These are phyloP conservation scores for Forsythia viridissima DNA, from an alignment of 257 asterid species.

Conservation along the genomic window DNA sequence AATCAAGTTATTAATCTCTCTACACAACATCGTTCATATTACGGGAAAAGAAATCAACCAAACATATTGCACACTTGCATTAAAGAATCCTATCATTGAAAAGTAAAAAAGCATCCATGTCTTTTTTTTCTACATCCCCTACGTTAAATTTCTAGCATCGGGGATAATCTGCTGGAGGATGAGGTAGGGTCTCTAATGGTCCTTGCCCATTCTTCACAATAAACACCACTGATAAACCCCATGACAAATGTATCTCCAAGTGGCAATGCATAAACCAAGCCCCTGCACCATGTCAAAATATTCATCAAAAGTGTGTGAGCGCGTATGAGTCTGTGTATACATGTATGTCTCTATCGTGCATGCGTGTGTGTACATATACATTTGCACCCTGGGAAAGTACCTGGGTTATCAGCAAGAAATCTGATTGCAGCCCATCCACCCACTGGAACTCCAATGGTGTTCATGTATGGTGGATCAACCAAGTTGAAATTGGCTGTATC, in stretches of 20 bases:
- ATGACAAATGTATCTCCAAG: constrained; percentile 59
- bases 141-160: constrained; percentile 37
- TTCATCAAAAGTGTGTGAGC: neutral
- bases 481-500: constrained; percentile 47
- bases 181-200: constrained; percentile 58
- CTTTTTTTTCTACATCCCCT: constrained; percentile 20
- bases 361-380: neutral
- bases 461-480: constrained; percentile 72
- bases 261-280: constrained; percentile 70
- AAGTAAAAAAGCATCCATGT: constrained; percentile 13
- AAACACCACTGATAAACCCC: constrained; percentile 61
- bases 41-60: constrained; percentile 18
- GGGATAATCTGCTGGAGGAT: constrained; percentile 67
- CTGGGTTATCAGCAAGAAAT: constrained; percentile 73
- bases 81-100: constrained; percentile 26
- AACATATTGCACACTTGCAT: constrained; percentile 34
- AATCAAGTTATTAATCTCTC: neutral
- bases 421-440: constrained; percentile 79
- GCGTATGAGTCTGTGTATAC: neutral
- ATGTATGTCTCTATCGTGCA: neutral
- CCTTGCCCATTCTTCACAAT: constrained; percentile 64
- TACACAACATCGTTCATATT: neutral
- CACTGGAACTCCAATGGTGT: constrained; percentile 70
- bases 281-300: constrained; percentile 40
- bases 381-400: constrained; percentile 22